phyloP scores from a whole-genome alignment of 129 eudicot genomes.

The Cynara cardunculus region DNA sequence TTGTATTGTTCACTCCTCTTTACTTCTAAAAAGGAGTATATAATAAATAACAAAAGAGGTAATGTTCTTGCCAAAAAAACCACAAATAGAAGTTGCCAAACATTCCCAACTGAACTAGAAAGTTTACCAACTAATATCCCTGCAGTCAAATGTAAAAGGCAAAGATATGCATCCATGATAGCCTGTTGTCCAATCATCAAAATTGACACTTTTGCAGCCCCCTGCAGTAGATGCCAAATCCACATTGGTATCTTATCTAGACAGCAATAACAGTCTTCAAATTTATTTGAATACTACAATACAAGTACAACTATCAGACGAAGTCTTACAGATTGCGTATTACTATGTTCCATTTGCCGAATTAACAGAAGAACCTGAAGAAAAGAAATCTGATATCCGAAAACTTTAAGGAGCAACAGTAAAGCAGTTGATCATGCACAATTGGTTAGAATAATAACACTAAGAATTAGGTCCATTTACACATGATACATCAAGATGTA shows the following conservation, averaged over 20 bases:
- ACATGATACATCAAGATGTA: background rate
- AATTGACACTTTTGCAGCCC: constrained; percentile 97
- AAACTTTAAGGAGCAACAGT: constrained; percentile 40
- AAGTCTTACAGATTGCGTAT: constrained; percentile 92
- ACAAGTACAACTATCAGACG: background rate
- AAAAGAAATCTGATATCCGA: constrained; percentile 61
- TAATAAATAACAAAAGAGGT: background rate
- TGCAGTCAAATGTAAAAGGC: constrained; percentile 95
- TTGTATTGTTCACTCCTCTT: background rate
- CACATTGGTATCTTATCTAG: constrained; percentile 1
- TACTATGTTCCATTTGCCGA: constrained; percentile 99
- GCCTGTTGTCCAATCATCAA: constrained; percentile 96
- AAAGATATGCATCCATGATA: constrained; percentile 98
- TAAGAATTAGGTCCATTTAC: background rate
- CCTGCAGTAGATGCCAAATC: constrained; percentile 40
- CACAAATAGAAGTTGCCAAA: background rate
- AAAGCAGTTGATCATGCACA: constrained; percentile 10
- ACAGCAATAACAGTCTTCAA: constrained; percentile 5
- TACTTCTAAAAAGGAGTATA: background rate
- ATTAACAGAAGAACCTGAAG: constrained; percentile 92
- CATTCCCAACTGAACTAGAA: background rate
- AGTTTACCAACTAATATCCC: constrained; percentile 91
- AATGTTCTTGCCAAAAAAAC: background rate
- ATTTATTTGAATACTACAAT: background rate
- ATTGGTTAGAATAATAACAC: background rate